Conservation (phyloP, 2,329 filamentous ascomycete species). For the Penicillium sp. region DNA sequence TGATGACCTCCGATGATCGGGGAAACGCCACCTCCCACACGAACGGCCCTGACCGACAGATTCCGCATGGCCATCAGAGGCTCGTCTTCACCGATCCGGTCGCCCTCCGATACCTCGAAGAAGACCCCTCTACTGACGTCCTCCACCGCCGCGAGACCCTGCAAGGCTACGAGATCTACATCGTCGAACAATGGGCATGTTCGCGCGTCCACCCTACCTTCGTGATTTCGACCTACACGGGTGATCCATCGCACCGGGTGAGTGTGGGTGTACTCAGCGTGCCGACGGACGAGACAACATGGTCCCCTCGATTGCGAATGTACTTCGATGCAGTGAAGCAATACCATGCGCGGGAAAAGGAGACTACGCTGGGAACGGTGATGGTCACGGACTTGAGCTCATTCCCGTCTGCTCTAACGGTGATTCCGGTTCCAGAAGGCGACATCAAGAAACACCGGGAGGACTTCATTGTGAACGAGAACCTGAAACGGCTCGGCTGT, state of each 20-base stretch:
- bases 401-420: constrained; percentile 85
- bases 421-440: constrained; percentile 85
- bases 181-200: constrained; percentile 97
- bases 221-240: constrained; percentile 88
- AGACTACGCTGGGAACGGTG: constrained; percentile 74
- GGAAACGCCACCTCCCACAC: constrained; percentile 20
- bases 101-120: constrained; percentile 72
- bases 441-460: constrained; percentile 75
- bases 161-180: constrained; percentile 82
- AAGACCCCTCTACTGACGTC: constrained; percentile 71
- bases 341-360: constrained; percentile 76
- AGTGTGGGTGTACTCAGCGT: constrained; percentile 75
- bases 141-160: constrained; percentile 67
- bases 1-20: constrained; percentile 22
- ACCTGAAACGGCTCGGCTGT: constrained; percentile 87
- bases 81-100: constrained; percentile 64
- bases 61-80: constrained; percentile 46
- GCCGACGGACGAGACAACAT: constrained; percentile 70
- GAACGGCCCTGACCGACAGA: constrained; percentile 13
- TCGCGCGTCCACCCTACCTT: constrained; percentile 86
- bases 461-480: constrained; percentile 88
- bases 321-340: constrained; percentile 85
- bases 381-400: constrained; percentile 93
- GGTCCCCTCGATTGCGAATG: constrained; percentile 72
- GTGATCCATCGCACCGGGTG: constrained; percentile 73